Evolutionary conservation across 805 yeast species (phyloP).

Genomic region (Hanseniaspora lachancei): DNA sequence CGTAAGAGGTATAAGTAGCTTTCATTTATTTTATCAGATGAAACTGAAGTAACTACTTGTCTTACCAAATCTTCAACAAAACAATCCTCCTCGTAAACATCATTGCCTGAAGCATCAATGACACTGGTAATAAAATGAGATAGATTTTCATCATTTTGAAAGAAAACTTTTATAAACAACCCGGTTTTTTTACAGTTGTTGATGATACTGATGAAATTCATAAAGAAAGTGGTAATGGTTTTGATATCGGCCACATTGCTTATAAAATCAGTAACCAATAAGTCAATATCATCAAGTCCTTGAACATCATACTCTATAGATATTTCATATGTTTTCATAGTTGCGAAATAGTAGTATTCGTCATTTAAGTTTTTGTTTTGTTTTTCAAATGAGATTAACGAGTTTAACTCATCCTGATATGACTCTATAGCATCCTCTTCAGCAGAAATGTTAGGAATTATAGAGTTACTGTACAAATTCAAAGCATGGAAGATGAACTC

Average conservation of each 20-base stretch:
- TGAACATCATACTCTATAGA: slow-evolving; percentile 1
- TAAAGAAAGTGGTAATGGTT: background rate
- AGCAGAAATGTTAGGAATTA: slow-evolving; percentile 8
- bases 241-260: background rate
- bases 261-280: background rate
- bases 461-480: slow-evolving; percentile 6
- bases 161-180: background rate
- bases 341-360: background rate
- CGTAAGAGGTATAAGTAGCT: background rate
- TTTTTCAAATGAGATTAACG: background rate
- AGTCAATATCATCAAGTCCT: background rate
- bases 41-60: background rate
- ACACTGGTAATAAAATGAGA: background rate
- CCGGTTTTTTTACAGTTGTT: background rate
- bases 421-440: slow-evolving; percentile 1
- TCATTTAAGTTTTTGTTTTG: background rate
- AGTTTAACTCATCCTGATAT: background rate
- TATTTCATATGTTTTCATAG: slow-evolving; percentile 5
- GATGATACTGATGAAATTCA: background rate
- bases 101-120: background rate
- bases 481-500: slow-evolving; percentile 1
- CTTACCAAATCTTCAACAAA: background rate
- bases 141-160: background rate
- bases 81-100: slow-evolving; percentile 4
- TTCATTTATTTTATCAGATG: too few relatives aligned